Conservation (phyloP, 768 basidiomycete genomes). For the Lyophyllum shimeji region DNA sequence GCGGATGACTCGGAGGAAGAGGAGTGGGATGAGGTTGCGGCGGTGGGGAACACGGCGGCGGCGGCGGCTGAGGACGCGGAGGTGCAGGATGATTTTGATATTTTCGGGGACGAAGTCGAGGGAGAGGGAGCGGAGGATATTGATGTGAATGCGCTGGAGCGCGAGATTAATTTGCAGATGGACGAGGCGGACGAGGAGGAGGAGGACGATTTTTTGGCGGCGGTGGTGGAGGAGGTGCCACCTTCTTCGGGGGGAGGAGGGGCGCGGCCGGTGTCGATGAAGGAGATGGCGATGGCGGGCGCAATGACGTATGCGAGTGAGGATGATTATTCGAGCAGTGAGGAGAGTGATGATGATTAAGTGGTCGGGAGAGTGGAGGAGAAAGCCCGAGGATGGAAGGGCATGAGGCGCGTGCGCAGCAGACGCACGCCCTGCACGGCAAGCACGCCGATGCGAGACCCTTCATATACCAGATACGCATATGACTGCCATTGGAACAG, state of each 20-base stretch:
- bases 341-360: slow-evolving; percentile 56
- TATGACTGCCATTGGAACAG: background rate
- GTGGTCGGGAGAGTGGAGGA: too few species aligned
- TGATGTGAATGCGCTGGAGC: slow-evolving; percentile 38
- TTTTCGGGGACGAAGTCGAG: slow-evolving; percentile 23
- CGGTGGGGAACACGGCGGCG: slow-evolving; percentile 14
- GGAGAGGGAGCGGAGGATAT: slow-evolving; percentile 30
- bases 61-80: slow-evolving; percentile 24
- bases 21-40: slow-evolving; percentile 52
- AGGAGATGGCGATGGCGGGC: slow-evolving; percentile 15
- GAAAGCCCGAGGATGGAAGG: too few species aligned
- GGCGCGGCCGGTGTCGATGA: slow-evolving; percentile 18
- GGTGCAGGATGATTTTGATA: slow-evolving; percentile 23
- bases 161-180: slow-evolving; percentile 37
- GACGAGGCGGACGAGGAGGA: slow-evolving; percentile 52
- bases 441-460: background rate
- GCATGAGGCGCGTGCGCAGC: background rate
- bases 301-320: slow-evolving; percentile 33
- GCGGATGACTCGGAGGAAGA: slow-evolving; percentile 33
- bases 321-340: slow-evolving; percentile 53
- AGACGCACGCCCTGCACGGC: background rate
- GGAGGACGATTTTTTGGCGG: slow-evolving; percentile 55
- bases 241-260: background rate
- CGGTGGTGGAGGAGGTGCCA: slow-evolving; percentile 27
- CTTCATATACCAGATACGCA: background rate